phyloP scores from a whole-genome alignment of 805 yeast genomes.

The Teunomyces barrocoloradensis region DNA sequence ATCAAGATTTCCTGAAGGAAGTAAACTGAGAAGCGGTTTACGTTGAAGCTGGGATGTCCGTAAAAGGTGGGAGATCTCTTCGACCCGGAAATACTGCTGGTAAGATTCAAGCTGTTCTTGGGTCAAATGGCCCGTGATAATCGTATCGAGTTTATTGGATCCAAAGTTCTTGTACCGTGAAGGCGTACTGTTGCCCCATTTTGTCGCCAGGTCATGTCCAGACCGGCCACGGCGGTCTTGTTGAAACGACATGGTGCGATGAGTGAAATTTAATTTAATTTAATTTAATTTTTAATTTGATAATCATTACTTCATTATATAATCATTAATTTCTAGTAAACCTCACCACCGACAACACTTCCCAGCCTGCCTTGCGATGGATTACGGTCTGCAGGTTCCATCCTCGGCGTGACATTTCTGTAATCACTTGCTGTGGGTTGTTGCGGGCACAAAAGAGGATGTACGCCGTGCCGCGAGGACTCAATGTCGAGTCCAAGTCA shows the following conservation, averaged over 20 bases:
- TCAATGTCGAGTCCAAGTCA: slow-evolving; percentile 49
- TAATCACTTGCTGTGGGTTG: slow-evolving; percentile 62
- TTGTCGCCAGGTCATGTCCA: slow-evolving; percentile 15
- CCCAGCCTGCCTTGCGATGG: slow-evolving; percentile 92
- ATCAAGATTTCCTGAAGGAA: slow-evolving; percentile 38
- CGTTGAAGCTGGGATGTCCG: slow-evolving; percentile 27
- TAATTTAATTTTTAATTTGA: too few relatives aligned
- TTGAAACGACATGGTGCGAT: slow-evolving; percentile 1
- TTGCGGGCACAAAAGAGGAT: slow-evolving; percentile 91
- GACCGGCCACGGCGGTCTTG: slow-evolving; percentile 3
- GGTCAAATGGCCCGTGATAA: slow-evolving; percentile 44
- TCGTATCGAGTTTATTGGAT: slow-evolving; percentile 24
- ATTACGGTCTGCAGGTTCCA: slow-evolving; percentile 60
- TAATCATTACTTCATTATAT: not conserved
- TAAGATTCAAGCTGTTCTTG: slow-evolving; percentile 78
- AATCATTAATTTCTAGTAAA: slow-evolving; percentile 33
- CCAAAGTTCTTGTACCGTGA: slow-evolving; percentile 23
- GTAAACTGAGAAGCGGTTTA: slow-evolving; percentile 42
- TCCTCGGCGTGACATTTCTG: slow-evolving; percentile 40
- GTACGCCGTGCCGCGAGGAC: slow-evolving; percentile 71
- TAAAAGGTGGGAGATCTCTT: slow-evolving; percentile 69
- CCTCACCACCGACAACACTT: slow-evolving; percentile 72
- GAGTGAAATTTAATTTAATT: not conserved
- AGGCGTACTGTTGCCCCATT: slow-evolving; percentile 32
- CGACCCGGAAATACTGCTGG: slow-evolving; percentile 67